A percentile compares a stretch with the other conserved stretches of the same genome.
These are phyloP conservation scores for Jamesozyma lodderae DNA, from an alignment of 805 yeast genomes.

Conservation along the genomic window DNA sequence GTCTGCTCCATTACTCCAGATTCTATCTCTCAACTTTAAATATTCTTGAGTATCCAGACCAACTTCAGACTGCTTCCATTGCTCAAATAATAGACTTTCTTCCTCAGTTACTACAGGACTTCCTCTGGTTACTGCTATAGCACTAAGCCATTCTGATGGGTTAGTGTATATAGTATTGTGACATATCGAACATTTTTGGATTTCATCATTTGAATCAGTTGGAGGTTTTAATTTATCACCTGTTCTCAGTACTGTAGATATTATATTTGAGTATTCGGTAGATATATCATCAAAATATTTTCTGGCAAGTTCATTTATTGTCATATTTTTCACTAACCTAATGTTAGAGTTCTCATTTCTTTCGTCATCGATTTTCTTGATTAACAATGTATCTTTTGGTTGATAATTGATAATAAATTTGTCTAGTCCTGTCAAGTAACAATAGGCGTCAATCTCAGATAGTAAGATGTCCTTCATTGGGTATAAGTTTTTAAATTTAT, in stretches of 20 bases:
- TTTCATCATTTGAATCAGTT: conserved; percentile 10
- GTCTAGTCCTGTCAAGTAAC: conserved; percentile 28
- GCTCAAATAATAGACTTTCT: conserved; percentile 32
- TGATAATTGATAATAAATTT: conserved; percentile 24
- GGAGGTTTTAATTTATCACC: conserved; percentile 67
- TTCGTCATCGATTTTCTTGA: conserved; percentile 11
- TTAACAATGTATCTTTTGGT: conserved; percentile 15
- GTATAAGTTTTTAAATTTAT: conserved; percentile 40
- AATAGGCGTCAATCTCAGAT: conserved; percentile 57
- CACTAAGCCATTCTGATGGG: conserved; percentile 57
- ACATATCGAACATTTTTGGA: conserved; percentile 47
- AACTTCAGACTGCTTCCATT: conserved; percentile 28
- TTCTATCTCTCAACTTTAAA: conserved; percentile 15
- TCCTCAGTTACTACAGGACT: conserved; percentile 39
- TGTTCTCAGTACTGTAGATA: conserved; percentile 85
- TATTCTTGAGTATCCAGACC: conserved; percentile 15
- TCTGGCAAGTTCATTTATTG: conserved; percentile 70
- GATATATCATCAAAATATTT: conserved; percentile 68
- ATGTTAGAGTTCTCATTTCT: conserved; percentile 29
- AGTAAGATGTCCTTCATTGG: conserved; percentile 72
- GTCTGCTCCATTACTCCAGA: conserved; percentile 15
- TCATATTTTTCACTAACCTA: conserved; percentile 49
- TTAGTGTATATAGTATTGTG: conserved; percentile 42
- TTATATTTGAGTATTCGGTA: conserved; percentile 74
- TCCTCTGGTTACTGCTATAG: conserved; percentile 54